Evolutionary conservation across 768 basidiomycete species (phyloP).

Genomic region (Pisolithus microcarpus): DNA sequence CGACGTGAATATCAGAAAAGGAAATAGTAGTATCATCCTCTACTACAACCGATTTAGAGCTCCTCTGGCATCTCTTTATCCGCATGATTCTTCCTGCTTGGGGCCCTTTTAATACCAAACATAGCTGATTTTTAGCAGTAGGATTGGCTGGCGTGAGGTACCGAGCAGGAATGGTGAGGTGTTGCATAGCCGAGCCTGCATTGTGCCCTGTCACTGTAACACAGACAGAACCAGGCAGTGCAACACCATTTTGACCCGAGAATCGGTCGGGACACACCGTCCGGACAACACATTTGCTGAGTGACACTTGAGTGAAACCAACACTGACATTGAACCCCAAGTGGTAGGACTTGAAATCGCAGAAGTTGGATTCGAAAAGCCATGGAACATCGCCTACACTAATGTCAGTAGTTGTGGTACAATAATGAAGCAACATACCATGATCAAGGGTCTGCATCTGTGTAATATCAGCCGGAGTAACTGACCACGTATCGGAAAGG

Average conservation of each 20-base stretch:
- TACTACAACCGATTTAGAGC: too few species aligned
- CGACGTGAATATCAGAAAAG: too few species aligned
- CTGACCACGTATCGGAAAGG: too few species aligned
- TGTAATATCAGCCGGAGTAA: too few species aligned
- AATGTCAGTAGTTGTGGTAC: not conserved
- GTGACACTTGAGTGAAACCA: not conserved
- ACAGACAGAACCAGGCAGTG: not conserved
- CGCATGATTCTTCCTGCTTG: not conserved
- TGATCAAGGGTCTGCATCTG: not conserved
- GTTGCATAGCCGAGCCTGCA: not conserved
- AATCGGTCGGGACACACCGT: too few species aligned
- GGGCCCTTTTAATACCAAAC: not conserved
- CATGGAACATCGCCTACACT: not conserved
- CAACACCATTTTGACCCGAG: too few species aligned
- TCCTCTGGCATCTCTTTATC: too few species aligned
- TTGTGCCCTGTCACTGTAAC: not conserved
- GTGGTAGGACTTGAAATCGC: not conserved
- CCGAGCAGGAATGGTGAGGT: not conserved
- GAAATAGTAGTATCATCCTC: too few species aligned
- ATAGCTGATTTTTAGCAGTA: not conserved
- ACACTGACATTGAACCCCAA: not conserved
- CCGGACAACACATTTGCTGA: not conserved
- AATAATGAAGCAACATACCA: not conserved
- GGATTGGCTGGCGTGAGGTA: not conserved
- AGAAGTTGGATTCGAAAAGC: not conserved